Conservation (phyloP, 2,329 filamentous ascomycete species). For the Ophiostoma ulmi region DNA sequence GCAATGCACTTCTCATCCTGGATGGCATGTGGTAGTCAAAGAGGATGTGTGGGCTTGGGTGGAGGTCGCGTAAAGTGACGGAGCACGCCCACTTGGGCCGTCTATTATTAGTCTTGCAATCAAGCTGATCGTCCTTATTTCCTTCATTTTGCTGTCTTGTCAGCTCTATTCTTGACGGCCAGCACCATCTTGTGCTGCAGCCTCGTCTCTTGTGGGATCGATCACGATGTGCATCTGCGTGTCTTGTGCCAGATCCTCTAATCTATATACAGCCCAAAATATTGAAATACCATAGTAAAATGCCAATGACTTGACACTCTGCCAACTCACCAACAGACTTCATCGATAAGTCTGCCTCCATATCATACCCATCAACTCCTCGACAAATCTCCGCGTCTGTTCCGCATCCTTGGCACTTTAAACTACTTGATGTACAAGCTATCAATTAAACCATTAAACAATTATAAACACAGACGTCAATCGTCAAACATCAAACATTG, state of each 20-base stretch:
- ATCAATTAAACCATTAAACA: not conserved
- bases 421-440: not conserved
- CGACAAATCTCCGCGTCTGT: not conserved
- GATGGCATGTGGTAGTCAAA: conserved; percentile 2
- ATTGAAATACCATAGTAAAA: too few relatives aligned
- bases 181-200: too few relatives aligned
- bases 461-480: not conserved
- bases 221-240: not conserved
- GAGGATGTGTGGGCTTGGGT: conserved; percentile 9
- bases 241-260: too few relatives aligned
- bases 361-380: not conserved
- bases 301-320: too few relatives aligned
- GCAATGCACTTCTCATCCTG: not conserved
- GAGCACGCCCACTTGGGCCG: not conserved
- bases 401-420: not conserved
- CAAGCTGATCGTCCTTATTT: not conserved
- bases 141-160: not conserved
- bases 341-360: too few relatives aligned
- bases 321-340: too few relatives aligned
- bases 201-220: not conserved
- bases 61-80: conserved; percentile 9
- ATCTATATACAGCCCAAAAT: too few relatives aligned
- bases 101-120: not conserved
- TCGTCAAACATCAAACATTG: not conserved
- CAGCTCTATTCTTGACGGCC: too few relatives aligned